These are phyloP conservation scores for Tolypocladium endophyticum DNA, from an alignment of 2,329 filamentous ascomycete genomes.

Conservation along the genomic window DNA sequence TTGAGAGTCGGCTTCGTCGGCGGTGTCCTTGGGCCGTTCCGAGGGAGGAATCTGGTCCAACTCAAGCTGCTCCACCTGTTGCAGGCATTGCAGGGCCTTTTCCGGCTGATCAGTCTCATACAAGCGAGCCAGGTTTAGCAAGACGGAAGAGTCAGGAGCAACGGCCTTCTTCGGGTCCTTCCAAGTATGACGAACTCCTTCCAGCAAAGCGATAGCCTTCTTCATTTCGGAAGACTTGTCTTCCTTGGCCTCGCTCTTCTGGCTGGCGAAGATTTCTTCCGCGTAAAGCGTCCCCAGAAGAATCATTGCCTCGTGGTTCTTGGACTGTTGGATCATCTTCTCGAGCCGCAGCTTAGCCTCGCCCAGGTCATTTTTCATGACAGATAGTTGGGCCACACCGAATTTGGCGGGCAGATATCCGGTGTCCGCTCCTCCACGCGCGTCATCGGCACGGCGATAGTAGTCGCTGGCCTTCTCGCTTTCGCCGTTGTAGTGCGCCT, in stretches of 20 bases:
- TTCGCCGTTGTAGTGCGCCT: conserved; percentile 77
- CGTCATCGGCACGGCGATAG: conserved; percentile 84
- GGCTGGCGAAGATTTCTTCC: conserved; percentile 80
- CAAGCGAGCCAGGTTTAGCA: conserved; percentile 82
- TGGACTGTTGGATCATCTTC: conserved; percentile 83
- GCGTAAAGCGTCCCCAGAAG: conserved; percentile 85
- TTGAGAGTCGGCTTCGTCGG: conserved; percentile 49
- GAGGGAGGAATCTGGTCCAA: conserved; percentile 65
- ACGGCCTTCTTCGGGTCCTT: conserved; percentile 84
- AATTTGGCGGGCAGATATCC: conserved; percentile 94
- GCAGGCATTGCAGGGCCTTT: conserved; percentile 82
- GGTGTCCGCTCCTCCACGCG: conserved; percentile 79
- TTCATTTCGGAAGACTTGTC: conserved; percentile 78
- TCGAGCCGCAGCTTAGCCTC: conserved; percentile 90
- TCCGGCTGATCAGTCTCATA: conserved; percentile 82
- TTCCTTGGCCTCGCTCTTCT: conserved; percentile 63
- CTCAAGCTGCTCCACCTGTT: conserved; percentile 87
- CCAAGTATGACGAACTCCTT: conserved; percentile 78
- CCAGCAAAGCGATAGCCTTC: conserved; percentile 77
- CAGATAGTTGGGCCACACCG: conserved; percentile 79
- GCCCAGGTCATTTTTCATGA: conserved; percentile 73
- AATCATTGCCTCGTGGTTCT: conserved; percentile 80
- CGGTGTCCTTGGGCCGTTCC: conserved; percentile 46
- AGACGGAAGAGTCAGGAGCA: conserved; percentile 70
- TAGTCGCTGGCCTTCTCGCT: conserved; percentile 68